These are phyloP conservation scores for Wilcoxina mikolae DNA, from an alignment of 495 filamentous ascomycete species.

Conservation along the genomic window DNA sequence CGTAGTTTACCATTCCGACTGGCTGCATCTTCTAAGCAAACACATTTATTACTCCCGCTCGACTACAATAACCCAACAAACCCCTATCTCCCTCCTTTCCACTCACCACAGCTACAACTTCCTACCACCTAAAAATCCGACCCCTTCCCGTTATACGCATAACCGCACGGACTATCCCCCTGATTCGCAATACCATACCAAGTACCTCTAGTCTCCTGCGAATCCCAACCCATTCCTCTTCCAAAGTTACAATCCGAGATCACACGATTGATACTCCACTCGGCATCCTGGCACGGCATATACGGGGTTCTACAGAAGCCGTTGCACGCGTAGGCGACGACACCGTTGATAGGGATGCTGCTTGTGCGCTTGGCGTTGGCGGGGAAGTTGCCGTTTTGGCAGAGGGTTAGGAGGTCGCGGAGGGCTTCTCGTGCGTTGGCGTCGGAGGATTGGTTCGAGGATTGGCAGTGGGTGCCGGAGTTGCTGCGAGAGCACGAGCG, in stretches of 20 bases:
- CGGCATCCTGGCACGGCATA: not conserved
- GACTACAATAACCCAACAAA: too few species aligned
- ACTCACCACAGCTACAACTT: too few species aligned
- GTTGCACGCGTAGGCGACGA: not conserved
- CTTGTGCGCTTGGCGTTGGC: not conserved
- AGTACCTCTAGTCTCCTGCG: not conserved
- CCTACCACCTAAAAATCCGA: not conserved
- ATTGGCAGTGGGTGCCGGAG: not conserved
- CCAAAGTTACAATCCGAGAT: not conserved
- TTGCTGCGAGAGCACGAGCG: not conserved
- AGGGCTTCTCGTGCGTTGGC: not conserved
- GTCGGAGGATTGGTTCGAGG: not conserved
- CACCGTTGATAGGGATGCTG: not conserved
- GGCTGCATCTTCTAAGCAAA: too few species aligned
- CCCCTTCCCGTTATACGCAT: not conserved
- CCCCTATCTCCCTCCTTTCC: too few species aligned
- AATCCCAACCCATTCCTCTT: not conserved
- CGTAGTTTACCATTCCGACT: too few species aligned
- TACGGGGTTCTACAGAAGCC: not conserved
- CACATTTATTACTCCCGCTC: too few species aligned
- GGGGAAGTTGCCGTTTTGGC: not conserved
- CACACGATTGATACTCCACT: not conserved
- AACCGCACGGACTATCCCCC: not conserved
- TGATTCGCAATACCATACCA: not conserved
- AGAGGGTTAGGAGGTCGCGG: not conserved